Percentiles rank a stretch among this genome's conserved stretches.
Conservation (phyloP, 1,139 yeast species). For the Wickerhamomyces sp. region DNA sequence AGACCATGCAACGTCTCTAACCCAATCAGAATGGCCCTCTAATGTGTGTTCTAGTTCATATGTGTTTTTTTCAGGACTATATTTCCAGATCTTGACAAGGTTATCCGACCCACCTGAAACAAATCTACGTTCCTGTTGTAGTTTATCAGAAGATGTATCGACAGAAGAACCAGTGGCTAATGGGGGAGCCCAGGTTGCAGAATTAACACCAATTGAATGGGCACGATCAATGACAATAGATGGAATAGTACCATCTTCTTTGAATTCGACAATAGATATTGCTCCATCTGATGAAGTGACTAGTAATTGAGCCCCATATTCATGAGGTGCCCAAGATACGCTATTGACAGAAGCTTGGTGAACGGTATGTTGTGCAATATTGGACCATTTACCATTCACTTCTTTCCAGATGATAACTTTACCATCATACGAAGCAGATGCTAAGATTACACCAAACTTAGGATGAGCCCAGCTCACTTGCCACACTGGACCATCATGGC, state of each 20-base stretch:
- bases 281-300: conserved; percentile 94
- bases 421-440: conserved; percentile 95
- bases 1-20: conserved; percentile 97
- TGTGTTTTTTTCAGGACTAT: conserved; percentile 48
- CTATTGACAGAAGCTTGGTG: conserved; percentile 95
- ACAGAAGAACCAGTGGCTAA: conserved; percentile 32
- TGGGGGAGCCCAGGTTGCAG: conserved; percentile 96
- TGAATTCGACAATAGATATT: conserved; percentile 86
- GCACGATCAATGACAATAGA: conserved; percentile 51
- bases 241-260: conserved; percentile 82
- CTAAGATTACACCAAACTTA: conserved; percentile 90
- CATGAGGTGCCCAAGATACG: conserved; percentile 97
- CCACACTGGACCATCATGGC: conserved; percentile 99
- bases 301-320: conserved; percentile 85
- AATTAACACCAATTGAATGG: conserved; percentile 89
- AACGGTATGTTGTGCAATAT: conserved; percentile 79
- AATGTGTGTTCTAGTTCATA: conserved; percentile 73
- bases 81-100: conserved; percentile 86
- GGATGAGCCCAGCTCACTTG: conserved; percentile 99
- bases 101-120: conserved; percentile 97
- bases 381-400: conserved; percentile 84
- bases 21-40: conserved; percentile 96
- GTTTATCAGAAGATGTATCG: conserved; percentile 34
- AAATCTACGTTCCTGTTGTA: conserved; percentile 52
- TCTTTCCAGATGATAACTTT: conserved; percentile 94